Conservation (phyloP, 2,329 filamentous ascomycete genomes). For the Arthrinium phaeospermum region DNA sequence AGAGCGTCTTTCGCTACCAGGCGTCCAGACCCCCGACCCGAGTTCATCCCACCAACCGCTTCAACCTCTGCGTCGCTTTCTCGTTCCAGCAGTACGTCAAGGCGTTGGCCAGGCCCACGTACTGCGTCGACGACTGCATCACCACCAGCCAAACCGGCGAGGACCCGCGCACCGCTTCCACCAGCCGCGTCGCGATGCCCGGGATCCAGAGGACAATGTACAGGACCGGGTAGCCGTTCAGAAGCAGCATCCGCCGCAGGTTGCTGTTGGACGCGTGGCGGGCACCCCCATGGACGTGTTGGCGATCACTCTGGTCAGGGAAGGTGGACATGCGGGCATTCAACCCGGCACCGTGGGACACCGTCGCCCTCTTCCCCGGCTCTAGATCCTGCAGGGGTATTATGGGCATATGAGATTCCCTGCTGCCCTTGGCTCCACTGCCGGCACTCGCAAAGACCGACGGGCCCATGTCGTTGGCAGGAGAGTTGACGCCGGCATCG, state of each 20-base stretch:
- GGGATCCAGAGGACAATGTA: constrained; percentile 47
- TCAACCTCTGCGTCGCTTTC: constrained; percentile 23
- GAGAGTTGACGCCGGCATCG: background rate
- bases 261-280: constrained; percentile 31
- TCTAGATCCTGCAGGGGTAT: background rate
- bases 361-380: background rate
- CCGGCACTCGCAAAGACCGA: background rate
- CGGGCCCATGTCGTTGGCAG: background rate
- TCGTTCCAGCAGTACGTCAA: constrained; percentile 46
- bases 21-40: no score
- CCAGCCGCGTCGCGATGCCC: constrained; percentile 42
- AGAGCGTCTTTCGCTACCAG: background rate
- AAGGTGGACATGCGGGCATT: background rate
- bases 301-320: background rate
- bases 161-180: constrained; percentile 34
- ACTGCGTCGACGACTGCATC: constrained; percentile 44
- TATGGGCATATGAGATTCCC: background rate
- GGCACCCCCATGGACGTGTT: constrained; percentile 25
- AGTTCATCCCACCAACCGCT: background rate
- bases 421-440: background rate
- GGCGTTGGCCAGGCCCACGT: constrained; percentile 44
- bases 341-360: background rate
- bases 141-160: constrained; percentile 33
- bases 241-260: constrained; percentile 41
- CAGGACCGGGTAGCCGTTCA: constrained; percentile 45